A percentile compares a stretch with the other conserved stretches of the same genome.
Conservation (phyloP, 306 rosid genomes). For the Vachellia pachyceras region DNA sequence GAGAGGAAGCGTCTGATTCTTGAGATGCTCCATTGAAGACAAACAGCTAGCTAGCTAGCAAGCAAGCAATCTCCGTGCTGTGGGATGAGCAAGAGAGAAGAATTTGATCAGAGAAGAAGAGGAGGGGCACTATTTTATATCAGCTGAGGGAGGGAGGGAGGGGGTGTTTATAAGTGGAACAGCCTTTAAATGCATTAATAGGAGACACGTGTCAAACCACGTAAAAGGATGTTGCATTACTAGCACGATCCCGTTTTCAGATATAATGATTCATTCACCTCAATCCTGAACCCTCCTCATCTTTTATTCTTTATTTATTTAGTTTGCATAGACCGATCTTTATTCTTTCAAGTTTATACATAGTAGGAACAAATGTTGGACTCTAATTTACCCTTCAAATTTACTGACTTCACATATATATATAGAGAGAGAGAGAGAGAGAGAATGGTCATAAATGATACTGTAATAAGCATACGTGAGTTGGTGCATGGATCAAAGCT, state of each 20-base stretch:
- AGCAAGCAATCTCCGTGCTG: not conserved
- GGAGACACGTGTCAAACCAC: not conserved
- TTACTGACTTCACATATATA: too few relatives aligned
- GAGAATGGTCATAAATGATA: too few relatives aligned
- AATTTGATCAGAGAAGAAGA: too few relatives aligned
- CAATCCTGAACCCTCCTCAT: not conserved
- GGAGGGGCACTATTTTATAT: slow-evolving; percentile 17
- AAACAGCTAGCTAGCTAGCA: too few relatives aligned
- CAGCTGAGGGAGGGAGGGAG: not conserved
- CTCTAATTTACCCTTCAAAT: too few relatives aligned
- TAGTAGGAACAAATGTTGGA: too few relatives aligned
- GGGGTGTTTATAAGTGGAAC: slow-evolving; percentile 26
- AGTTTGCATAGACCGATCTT: too few relatives aligned
- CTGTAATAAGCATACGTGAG: too few relatives aligned
- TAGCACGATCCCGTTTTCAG: not conserved
- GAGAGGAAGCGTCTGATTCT: slow-evolving; percentile 45
- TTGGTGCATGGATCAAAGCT: too few relatives aligned
- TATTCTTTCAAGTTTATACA: not conserved
- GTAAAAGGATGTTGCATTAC: not conserved
- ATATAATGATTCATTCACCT: not conserved
- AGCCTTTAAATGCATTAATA: not conserved
- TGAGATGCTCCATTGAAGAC: slow-evolving; percentile 42
- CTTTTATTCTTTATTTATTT: too few relatives aligned
- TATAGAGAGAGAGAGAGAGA: too few relatives aligned
- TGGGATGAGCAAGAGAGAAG: not conserved